Conservation (phyloP, 1,284 basidiomycete genomes). For the Apiotrichum brassicae region DNA sequence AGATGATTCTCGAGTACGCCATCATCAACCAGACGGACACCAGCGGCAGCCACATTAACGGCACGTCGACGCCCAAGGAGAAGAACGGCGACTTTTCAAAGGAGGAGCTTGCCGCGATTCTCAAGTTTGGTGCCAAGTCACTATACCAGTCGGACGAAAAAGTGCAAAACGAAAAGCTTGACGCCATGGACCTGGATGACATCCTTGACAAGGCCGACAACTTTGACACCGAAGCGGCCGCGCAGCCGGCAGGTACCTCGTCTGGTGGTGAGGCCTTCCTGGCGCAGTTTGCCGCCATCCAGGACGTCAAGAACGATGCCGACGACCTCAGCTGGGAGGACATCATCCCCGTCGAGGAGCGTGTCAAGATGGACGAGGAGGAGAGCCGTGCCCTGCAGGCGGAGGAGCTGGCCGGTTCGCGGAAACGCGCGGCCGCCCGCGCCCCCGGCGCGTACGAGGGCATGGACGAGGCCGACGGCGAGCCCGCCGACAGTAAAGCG, state of each 20-base stretch:
- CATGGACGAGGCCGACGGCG: slow-evolving; percentile 74
- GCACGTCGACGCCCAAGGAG: slow-evolving; percentile 72
- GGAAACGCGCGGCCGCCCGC: slow-evolving; percentile 77
- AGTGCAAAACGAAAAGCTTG: slow-evolving; percentile 90
- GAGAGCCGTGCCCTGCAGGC: slow-evolving; percentile 50
- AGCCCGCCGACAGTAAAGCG: slow-evolving; percentile 50
- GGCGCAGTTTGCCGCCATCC: slow-evolving; percentile 89
- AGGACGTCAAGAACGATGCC: slow-evolving; percentile 80
- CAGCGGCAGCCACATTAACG: slow-evolving; percentile 89
- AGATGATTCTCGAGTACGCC: slow-evolving; percentile 99
- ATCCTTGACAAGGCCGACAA: slow-evolving; percentile 95
- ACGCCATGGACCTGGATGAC: slow-evolving; percentile 98
- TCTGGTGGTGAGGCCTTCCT: slow-evolving; percentile 96
- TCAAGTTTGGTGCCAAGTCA: slow-evolving; percentile 98
- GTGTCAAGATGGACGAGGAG: slow-evolving; percentile 76
- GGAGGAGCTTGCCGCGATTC: slow-evolving; percentile 94
- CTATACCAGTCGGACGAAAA: slow-evolving; percentile 97
- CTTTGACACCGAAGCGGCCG: slow-evolving; percentile 88
- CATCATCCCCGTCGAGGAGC: slow-evolving; percentile 91
- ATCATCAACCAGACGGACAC: slow-evolving; percentile 99
- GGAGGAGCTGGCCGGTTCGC: slow-evolving; percentile 51
- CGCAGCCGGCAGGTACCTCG: slow-evolving; percentile 73
- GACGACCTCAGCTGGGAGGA: slow-evolving; percentile 95
- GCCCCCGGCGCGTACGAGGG: slow-evolving; percentile 69
- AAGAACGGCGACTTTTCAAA: slow-evolving; percentile 76